Evolutionary conservation across 495 filamentous ascomycete genomes (phyloP).

Genomic region (Penicillium ucsense): DNA sequence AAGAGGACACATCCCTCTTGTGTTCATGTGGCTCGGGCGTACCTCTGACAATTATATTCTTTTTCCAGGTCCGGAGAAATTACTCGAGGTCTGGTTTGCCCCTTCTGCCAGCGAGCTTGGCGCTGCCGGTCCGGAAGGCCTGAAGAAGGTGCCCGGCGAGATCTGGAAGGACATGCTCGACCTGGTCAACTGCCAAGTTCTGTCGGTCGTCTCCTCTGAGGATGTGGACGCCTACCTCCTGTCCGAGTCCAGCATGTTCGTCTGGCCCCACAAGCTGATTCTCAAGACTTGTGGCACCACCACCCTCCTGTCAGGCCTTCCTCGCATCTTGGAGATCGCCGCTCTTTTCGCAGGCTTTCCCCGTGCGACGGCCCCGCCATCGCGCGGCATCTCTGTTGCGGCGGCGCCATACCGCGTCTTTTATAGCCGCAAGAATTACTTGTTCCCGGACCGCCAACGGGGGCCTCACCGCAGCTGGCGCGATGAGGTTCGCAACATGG

Average conservation of each 20-base stretch:
- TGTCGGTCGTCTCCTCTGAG: conserved; percentile 90
- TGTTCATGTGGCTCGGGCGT: too few relatives aligned
- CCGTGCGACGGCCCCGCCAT: conserved; percentile 39
- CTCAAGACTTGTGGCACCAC: conserved; percentile 99
- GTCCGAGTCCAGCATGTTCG: conserved; percentile 98
- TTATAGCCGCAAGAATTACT: conserved; percentile 97
- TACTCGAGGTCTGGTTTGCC: conserved; percentile 97
- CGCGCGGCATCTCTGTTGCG: conserved; percentile 51
- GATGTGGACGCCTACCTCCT: conserved; percentile 95
- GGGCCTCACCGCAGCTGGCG: conserved; percentile 97
- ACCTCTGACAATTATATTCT: neutral
- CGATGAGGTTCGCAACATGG: conserved; percentile 84
- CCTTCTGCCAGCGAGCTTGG: conserved; percentile 69
- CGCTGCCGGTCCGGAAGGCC: conserved; percentile 57
- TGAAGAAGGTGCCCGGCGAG: conserved; percentile 77
- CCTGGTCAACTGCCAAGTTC: conserved; percentile 94
- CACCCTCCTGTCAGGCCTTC: conserved; percentile 80
- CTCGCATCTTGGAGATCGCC: conserved; percentile 83
- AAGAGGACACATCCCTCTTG: conserved; percentile 4
- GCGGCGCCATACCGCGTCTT: conserved; percentile 93
- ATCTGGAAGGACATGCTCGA: conserved; percentile 97
- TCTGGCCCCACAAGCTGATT: conserved; percentile 97
- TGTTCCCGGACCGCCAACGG: conserved; percentile 89
- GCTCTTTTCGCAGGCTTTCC: conserved; percentile 81
- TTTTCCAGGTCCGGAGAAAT: conserved; percentile 76